Evolutionary conservation across 768 basidiomycete genomes (phyloP), one percentile per base, ranked within the genome.

Genomic region (Auricularia auricula-judae): DNA sequence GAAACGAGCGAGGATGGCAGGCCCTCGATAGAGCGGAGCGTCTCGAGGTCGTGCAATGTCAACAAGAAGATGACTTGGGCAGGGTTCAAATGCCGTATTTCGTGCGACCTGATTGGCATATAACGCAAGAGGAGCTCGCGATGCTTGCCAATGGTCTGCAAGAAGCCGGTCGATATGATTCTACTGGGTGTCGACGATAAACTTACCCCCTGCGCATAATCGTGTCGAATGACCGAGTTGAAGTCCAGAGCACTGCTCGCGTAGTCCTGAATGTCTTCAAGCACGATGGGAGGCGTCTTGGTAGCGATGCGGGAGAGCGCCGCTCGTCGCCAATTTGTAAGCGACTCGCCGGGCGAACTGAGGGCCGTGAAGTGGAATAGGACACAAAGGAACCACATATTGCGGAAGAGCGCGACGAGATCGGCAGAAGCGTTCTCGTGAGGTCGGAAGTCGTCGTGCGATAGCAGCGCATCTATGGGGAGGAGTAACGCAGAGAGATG

Each of bases 341-440:
- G 62, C 21, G 56, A 21, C 88, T 87, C 1, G 87, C 86, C 29
- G 80, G 65, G 21, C 69, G 64, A 8, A 64, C 63, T 18, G 56
- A 61, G n/a, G 67, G 67, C 44, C 2, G 91, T 87, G 68, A 98
- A 89, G 23, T 87, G 83, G 70, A 96, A 93, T 16, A 96, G 82
- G 33, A 90, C 83, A 72, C 91, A 93, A 21, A 98, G 75, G 75
- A 95, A 93, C 96, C 96, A 99, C 76, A 94, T 81, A 70, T 92
- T 93, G 54, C 94, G 84, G 82, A 97, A 98, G 23, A 93, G 77
- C 3, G 85, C 78, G 11, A 88, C 85, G 12, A 92, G 72, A 29
- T 85, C 85, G 3, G 84, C 71, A 0, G 86, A 79, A 21, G 85
- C 75, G 34, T 80, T 74, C 18, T 78, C 62, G 39, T 85, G 81